phyloP scores from a whole-genome alignment of 306 rosid genomes.

The Datisca glomerata region DNA sequence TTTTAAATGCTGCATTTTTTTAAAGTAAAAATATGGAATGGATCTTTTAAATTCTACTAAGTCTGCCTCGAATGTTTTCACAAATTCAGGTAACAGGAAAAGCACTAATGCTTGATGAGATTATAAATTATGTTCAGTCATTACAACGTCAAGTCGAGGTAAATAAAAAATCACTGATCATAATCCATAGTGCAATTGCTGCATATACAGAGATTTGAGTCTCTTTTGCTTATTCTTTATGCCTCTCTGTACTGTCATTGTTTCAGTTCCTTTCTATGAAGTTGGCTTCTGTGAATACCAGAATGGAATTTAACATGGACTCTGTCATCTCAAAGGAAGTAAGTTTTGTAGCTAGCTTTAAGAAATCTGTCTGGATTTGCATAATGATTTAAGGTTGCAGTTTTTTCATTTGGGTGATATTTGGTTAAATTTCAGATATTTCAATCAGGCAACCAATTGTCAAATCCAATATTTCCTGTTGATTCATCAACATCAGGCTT shows the following conservation, averaged over 20 bases:
- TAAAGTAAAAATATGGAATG: neutral
- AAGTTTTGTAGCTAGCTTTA: no score
- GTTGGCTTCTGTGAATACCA: constrained; percentile 77
- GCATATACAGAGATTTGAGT: constrained; percentile 9
- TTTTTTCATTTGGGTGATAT: constrained; percentile 12
- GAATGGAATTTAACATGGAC: constrained; percentile 63
- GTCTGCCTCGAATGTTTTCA: constrained; percentile 4
- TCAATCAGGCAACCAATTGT: constrained; percentile 46
- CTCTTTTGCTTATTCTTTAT: neutral
- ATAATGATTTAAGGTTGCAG: constrained; percentile 14
- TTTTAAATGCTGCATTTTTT: neutral
- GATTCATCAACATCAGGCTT: constrained; percentile 63
- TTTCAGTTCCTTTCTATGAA: constrained; percentile 92
- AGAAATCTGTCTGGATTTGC: constrained; percentile 15
- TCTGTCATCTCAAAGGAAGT: constrained; percentile 70
- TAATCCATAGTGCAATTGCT: neutral
- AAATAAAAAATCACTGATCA: constrained; percentile 12
- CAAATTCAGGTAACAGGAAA: constrained; percentile 74
- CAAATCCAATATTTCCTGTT: constrained; percentile 49
- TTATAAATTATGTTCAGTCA: constrained; percentile 95
- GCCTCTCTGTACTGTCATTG: neutral
- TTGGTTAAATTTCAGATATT: constrained; percentile 33
- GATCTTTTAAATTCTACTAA: constrained; percentile 13
- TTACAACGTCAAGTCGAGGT: constrained; percentile 98
- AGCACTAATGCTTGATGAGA: constrained; percentile 96